Percentiles rank a stretch among this genome's conserved stretches.
Conservation (phyloP, 1,139 yeast species). For the Wickerhamiella infanticola region DNA sequence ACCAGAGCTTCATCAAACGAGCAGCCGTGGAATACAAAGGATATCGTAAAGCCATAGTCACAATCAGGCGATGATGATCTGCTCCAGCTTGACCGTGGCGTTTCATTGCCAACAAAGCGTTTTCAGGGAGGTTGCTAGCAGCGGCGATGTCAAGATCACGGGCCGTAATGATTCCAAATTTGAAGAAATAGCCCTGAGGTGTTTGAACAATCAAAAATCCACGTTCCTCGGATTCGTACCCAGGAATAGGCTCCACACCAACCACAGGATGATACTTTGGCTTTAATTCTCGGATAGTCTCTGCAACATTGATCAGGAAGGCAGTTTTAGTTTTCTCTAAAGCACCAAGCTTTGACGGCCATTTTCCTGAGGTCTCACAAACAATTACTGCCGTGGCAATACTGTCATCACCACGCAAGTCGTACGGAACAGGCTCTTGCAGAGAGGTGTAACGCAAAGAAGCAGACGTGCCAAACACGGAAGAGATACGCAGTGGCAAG, state of each 20-base stretch:
- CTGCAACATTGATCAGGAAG: conserved; percentile 59
- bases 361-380: conserved; percentile 76
- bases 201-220: conserved; percentile 51
- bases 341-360: conserved; percentile 89
- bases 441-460: conserved; percentile 61
- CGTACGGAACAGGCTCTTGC: conserved; percentile 71
- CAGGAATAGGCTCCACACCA: conserved; percentile 48
- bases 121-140: conserved; percentile 33
- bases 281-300: conserved; percentile 32
- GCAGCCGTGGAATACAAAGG: conserved; percentile 68
- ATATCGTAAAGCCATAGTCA: conserved; percentile 54
- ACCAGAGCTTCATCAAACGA: conserved; percentile 76
- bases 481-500: conserved; percentile 58
- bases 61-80: conserved; percentile 70
- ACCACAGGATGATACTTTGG: conserved; percentile 42
- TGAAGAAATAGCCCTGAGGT: conserved; percentile 80
- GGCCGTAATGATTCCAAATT: conserved; percentile 57
- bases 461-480: conserved; percentile 53
- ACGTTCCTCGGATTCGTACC: conserved; percentile 23
- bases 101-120: conserved; percentile 31
- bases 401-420: conserved; percentile 55
- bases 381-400: conserved; percentile 69
- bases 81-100: conserved; percentile 52
- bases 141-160: conserved; percentile 59
- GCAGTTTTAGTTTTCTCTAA: conserved; percentile 86